These are phyloP conservation scores for Golubevia pallescens DNA, from an alignment of 1,284 basidiomycete genomes.

Conservation along the genomic window DNA sequence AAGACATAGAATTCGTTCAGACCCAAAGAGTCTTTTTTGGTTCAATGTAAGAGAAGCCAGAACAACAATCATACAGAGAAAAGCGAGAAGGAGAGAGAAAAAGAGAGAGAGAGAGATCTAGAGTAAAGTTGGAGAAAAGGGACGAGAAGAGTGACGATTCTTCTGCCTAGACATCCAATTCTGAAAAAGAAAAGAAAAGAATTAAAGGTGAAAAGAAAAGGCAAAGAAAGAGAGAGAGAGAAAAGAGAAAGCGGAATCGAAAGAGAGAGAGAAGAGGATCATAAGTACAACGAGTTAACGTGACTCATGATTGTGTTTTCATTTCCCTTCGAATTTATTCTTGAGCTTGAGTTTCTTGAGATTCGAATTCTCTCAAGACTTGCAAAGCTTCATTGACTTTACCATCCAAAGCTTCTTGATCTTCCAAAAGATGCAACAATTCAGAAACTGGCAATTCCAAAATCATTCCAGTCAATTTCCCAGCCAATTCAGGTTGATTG, in stretches of 20 bases:
- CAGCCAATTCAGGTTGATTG: constrained; percentile 56
- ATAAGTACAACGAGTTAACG: neutral
- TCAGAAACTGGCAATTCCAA: constrained; percentile 62
- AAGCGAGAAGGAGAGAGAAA: too few species aligned
- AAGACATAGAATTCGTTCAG: too few species aligned
- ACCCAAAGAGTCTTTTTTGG: too few species aligned
- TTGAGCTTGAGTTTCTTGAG: constrained; percentile 3
- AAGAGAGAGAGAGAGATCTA: too few species aligned
- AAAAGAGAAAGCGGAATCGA: neutral
- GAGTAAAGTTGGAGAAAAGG: too few species aligned
- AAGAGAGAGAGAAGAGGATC: neutral
- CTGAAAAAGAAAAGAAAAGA: constrained; percentile 11
- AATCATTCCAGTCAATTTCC: constrained; percentile 64
- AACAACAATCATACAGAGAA: too few species aligned
- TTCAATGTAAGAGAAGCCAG: too few species aligned
- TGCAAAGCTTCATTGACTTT: constrained; percentile 63
- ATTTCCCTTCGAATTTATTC: constrained; percentile 1
- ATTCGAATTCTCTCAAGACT: constrained; percentile 62
- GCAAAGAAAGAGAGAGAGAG: neutral
- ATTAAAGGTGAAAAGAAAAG: neutral
- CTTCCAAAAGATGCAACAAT: constrained; percentile 61
- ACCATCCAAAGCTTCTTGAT: constrained; percentile 55
- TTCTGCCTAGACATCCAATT: constrained; percentile 28
- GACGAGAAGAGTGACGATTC: too few species aligned
- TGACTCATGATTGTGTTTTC: neutral